Percentiles rank a stretch among this genome's conserved stretches.
phyloP scores from a whole-genome alignment of 2,329 filamentous ascomycete species.

The Anthostomella pinea region DNA sequence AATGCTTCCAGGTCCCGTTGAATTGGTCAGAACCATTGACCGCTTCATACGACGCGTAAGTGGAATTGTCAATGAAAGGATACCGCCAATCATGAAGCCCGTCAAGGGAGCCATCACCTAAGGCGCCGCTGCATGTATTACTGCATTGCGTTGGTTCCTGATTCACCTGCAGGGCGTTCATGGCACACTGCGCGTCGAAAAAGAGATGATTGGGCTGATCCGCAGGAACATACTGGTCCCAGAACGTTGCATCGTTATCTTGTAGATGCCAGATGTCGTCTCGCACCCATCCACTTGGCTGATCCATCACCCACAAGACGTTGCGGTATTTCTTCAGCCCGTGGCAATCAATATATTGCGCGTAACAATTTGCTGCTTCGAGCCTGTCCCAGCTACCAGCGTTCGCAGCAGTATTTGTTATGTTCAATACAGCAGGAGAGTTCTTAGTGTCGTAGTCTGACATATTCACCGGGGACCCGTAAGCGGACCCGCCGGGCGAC shows the following conservation, averaged over 20 bases:
- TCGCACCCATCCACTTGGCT: conserved; percentile 10
- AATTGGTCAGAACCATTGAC: background rate
- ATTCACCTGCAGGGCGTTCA: background rate
- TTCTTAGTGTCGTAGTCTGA: background rate
- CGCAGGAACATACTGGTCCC: conserved; percentile 5
- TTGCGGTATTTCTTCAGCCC: conserved; percentile 5
- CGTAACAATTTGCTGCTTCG: background rate
- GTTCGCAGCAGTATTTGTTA: background rate
- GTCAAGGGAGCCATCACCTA: background rate
- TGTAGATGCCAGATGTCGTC: conserved; percentile 11
- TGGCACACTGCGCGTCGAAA: conserved; percentile 5
- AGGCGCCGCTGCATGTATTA: background rate
- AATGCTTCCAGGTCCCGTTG: no score
- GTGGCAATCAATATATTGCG: conserved; percentile 2
- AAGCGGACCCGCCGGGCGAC: background rate
- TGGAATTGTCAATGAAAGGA: background rate
- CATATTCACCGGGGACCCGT: background rate
- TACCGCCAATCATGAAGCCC: background rate
- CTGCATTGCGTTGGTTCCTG: background rate
- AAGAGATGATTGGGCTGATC: conserved; percentile 8
- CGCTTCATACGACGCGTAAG: no score
- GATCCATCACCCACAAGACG: conserved; percentile 9
- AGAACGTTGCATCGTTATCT: conserved; percentile 2
- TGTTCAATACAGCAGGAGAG: background rate
- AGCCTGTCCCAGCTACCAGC: conserved; percentile 1